phyloP scores from a whole-genome alignment of 2,329 filamentous ascomycete species.

The Ophiocordyceps camponoti-rufipedis region DNA sequence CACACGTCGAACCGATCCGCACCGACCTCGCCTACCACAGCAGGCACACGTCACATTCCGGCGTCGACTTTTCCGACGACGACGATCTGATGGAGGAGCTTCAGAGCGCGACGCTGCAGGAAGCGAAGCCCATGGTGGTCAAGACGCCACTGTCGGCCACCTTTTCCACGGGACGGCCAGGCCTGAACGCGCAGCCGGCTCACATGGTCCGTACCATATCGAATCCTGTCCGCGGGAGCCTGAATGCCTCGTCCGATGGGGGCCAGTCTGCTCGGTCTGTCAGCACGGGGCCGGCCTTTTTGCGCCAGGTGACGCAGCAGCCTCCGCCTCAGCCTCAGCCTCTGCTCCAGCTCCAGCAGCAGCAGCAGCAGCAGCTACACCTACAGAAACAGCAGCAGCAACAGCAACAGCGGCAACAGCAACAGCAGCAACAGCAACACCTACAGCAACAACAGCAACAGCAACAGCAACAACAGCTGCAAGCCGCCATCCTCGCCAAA shows the following conservation, averaged over 20 bases:
- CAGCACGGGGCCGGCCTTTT: slow-evolving; percentile 36
- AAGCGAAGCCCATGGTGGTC: slow-evolving; percentile 65
- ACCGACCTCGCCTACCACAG: slow-evolving; percentile 23
- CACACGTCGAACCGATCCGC: slow-evolving; percentile 33
- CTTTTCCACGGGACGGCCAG: slow-evolving; percentile 13
- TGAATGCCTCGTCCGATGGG: slow-evolving; percentile 26
- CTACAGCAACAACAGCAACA: too few relatives aligned
- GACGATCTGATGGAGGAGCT: slow-evolving; percentile 75
- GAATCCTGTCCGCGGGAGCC: slow-evolving; percentile 22
- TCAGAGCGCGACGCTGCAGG: slow-evolving; percentile 61
- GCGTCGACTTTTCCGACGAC: slow-evolving; percentile 44
- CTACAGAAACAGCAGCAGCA: too few relatives aligned
- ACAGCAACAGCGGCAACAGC: too few relatives aligned
- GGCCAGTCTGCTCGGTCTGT: slow-evolving; percentile 30
- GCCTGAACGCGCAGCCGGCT: slow-evolving; percentile 3
- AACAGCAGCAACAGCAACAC: too few relatives aligned
- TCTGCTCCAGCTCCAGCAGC: too few relatives aligned
- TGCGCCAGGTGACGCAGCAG: slow-evolving; percentile 36
- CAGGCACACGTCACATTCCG: slow-evolving; percentile 10
- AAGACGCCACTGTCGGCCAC: slow-evolving; percentile 67
- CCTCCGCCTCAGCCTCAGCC: too few relatives aligned
- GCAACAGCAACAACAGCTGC: slow-evolving; percentile 19
- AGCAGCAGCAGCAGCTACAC: too few relatives aligned
- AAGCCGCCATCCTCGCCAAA: slow-evolving; percentile 27
- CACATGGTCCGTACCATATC: slow-evolving; percentile 29